A percentile compares a stretch with the other conserved stretches of the same genome.
Evolutionary conservation across 441 rosid genomes (phyloP).

Genomic region (Arabidopsis lyrata): DNA sequence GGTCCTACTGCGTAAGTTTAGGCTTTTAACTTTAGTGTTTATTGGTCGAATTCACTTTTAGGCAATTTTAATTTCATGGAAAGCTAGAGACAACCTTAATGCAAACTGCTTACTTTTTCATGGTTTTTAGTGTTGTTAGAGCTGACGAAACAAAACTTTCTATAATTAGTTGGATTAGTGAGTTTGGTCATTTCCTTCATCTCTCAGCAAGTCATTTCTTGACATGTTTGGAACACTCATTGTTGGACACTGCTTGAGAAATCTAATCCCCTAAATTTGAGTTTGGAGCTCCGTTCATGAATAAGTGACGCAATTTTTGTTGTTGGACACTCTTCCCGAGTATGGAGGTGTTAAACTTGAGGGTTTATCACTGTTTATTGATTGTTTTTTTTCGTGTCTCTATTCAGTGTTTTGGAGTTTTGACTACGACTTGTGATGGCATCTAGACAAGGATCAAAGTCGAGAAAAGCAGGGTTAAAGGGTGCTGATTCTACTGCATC

Average conservation of each 20-base stretch:
- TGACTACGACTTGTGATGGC: conserved; percentile 65
- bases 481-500: conserved; percentile 87
- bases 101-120: conserved; percentile 34
- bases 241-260: neutral
- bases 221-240: conserved; percentile 5
- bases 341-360: neutral
- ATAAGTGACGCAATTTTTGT: neutral
- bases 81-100: conserved; percentile 39
- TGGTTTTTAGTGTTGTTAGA: conserved; percentile 16
- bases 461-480: conserved; percentile 63
- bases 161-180: conserved; percentile 7
- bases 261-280: neutral
- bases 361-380: conserved; percentile 19
- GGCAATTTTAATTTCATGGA: neutral
- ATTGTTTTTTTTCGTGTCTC: conserved; percentile 26
- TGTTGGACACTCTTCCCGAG: neutral
- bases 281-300: conserved; percentile 14
- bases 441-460: conserved; percentile 67
- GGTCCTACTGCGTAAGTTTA: conserved; percentile 43
- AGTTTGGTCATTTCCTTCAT: conserved; percentile 15
- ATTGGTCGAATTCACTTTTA: conserved; percentile 31
- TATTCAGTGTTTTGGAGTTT: conserved; percentile 40
- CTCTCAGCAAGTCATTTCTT: neutral
- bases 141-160: conserved; percentile 16
- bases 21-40: conserved; percentile 41